Base-by-base conservation (phyloP, 495 filamentous ascomycete species). In the Penicillium cosmopolitanum region DNA sequence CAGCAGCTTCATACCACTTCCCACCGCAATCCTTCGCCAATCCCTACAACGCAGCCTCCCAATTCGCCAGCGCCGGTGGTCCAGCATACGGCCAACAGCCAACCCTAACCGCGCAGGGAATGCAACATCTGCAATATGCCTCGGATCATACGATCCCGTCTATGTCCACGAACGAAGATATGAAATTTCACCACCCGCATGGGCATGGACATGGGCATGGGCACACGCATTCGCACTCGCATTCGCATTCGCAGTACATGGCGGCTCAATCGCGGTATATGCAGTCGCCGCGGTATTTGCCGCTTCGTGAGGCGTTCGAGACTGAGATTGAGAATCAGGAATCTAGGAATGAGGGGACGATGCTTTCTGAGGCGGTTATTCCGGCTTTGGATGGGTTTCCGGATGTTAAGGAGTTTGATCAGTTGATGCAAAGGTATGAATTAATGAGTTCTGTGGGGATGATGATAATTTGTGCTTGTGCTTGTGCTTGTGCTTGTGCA, bases 361-460 rank as follows among this genome's bases (percentile, higher is more conserved):
- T 77, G 75, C 61, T 75, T 12, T 81, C 78, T 11, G 78, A 81
- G 53, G 71, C 75, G 21, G 71, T 80, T 11, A 55, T 77, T 7
- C 78, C 78, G 18, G 64, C 73, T 3, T 55, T 80, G 23, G 79
- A 83, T 35, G 82, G 82, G 0, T 84, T 84, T 53, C 83, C 83
- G 1, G 76, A 81, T 63, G 75, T 77, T 12, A 72, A 71, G 16
- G 79, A 84, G 47, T 85, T 85, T 57, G 80, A 85, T 59, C 72
- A 72, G 55, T 60, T 85, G 55, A 77, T 85, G 70, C 80, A 82
- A 57, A 80, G 80, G 74, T 85, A 75, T 44, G 70, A 55, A 44
- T 23, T 3, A 23, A 23, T 23, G 23, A 23, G 23, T 0, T n/a
- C n/a, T 23, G 23, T 23, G 1, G 23, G 0, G 23, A 23, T 23